These are phyloP conservation scores for Microthlaspi erraticum DNA, from an alignment of 345 rosid genomes.

Conservation along the genomic window DNA sequence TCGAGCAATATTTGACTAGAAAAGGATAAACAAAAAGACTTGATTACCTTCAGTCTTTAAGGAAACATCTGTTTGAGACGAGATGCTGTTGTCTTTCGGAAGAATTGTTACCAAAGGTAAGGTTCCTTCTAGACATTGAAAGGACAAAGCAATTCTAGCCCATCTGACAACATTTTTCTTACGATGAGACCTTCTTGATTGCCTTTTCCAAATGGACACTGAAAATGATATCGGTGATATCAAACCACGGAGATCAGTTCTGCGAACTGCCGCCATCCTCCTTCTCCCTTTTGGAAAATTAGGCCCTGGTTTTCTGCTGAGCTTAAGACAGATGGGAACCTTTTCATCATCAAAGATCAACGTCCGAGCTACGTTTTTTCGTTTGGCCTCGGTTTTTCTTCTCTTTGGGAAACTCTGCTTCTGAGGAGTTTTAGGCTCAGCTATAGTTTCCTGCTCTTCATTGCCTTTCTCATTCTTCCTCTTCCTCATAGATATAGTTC, in stretches of 20 bases:
- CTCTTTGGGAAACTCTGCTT: constrained; percentile 22
- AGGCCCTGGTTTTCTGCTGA: not conserved
- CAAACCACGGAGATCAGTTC: constrained; percentile 14
- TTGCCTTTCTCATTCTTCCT: not conserved
- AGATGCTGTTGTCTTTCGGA: not conserved
- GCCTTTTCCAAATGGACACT: constrained; percentile 21
- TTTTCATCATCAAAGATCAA: not conserved
- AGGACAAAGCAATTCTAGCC: constrained; percentile 12
- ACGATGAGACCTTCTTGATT: constrained; percentile 21
- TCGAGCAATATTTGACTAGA: not conserved
- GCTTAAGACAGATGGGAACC: constrained; percentile 13
- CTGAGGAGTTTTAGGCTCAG: constrained; percentile 25
- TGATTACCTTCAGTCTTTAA: constrained; percentile 10
- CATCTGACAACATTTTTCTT: not conserved
- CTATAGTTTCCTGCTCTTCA: constrained; percentile 1
- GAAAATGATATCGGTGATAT: not conserved
- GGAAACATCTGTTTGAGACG: too few relatives aligned
- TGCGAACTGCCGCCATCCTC: constrained; percentile 5
- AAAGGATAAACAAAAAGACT: not conserved
- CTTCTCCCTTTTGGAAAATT: constrained; percentile 19
- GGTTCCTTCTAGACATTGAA: not conserved
- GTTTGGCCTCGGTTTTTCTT: constrained; percentile 7
- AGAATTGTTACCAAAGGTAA: not conserved
- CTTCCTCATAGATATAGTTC: constrained; percentile 21
- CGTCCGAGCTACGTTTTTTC: constrained; percentile 7